These are phyloP conservation scores for Hypoxylon rickii DNA, from an alignment of 495 filamentous ascomycete species.

Conservation along the genomic window DNA sequence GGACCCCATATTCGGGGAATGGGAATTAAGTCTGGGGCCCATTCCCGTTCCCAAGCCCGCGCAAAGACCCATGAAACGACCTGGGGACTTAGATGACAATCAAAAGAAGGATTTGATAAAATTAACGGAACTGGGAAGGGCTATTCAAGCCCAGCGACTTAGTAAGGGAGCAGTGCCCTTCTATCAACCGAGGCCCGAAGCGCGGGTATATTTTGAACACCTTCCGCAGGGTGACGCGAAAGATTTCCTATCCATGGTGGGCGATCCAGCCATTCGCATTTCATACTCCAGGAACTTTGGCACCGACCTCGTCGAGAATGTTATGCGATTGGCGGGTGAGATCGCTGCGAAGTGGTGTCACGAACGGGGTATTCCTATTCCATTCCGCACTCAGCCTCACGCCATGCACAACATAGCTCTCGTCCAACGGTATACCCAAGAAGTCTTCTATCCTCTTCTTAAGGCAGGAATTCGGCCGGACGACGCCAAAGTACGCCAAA, in stretches of 20 bases:
- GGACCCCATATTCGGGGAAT: conserved; percentile 4
- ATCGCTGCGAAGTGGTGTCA: conserved; percentile 74
- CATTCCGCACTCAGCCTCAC: conserved; percentile 72
- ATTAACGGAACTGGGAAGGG: conserved; percentile 43
- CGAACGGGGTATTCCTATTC: conserved; percentile 74
- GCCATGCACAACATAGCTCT: conserved; percentile 53
- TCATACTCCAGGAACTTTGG: conserved; percentile 30
- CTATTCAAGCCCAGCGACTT: conserved; percentile 41
- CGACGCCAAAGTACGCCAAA: conserved; percentile 63
- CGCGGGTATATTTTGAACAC: conserved; percentile 39
- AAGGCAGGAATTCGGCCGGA: conserved; percentile 60
- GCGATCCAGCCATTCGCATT: conserved; percentile 49
- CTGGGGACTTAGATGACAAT: conserved; percentile 36
- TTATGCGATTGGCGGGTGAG: conserved; percentile 82
- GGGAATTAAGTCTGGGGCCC: conserved; percentile 38
- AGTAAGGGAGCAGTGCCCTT: conserved; percentile 45
- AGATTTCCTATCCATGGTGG: conserved; percentile 32
- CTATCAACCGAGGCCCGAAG: conserved; percentile 40
- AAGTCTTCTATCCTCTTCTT: conserved; percentile 55
- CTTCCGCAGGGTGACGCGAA: conserved; percentile 10
- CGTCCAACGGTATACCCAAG: conserved; percentile 52
- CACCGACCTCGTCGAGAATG: conserved; percentile 44
- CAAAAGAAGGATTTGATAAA: conserved; percentile 41
- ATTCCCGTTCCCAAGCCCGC: conserved; percentile 27
- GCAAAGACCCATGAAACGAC: conserved; percentile 41